Evolutionary conservation across 2,329 filamentous ascomycete genomes (phyloP).

Genomic region (Celoporthe dispersa): DNA sequence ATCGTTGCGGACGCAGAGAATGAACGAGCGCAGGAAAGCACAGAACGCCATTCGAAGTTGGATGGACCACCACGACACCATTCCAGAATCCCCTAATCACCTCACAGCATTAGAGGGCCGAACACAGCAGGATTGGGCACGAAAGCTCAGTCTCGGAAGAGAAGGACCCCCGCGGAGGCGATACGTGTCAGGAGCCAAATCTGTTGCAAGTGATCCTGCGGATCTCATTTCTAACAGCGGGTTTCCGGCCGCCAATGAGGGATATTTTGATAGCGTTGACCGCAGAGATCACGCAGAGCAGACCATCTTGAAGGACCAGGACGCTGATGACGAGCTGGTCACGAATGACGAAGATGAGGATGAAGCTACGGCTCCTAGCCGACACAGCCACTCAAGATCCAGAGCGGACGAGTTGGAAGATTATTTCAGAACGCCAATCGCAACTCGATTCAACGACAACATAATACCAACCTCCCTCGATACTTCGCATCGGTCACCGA

Average conservation of each 20-base stretch:
- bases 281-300: slow-evolving; percentile 34
- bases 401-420: slow-evolving; percentile 47
- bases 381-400: slow-evolving; percentile 26
- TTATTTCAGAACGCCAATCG: slow-evolving; percentile 60
- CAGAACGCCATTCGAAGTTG: slow-evolving; percentile 84
- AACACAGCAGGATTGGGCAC: slow-evolving; percentile 51
- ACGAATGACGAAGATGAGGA: slow-evolving; percentile 77
- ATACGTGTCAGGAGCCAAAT: slow-evolving; percentile 60
- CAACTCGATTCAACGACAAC: slow-evolving; percentile 43
- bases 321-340: slow-evolving; percentile 88
- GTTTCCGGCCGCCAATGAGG: slow-evolving; percentile 47
- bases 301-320: slow-evolving; percentile 67
- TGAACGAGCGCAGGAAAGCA: slow-evolving; percentile 71
- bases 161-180: slow-evolving; percentile 51
- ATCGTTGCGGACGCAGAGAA: slow-evolving; percentile 61
- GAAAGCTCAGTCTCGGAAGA: slow-evolving; percentile 57
- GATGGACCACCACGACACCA: slow-evolving; percentile 76
- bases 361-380: slow-evolving; percentile 39
- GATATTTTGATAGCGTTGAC: slow-evolving; percentile 19
- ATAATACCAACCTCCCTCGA: slow-evolving; percentile 39
- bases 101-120: slow-evolving; percentile 55
- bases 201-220: slow-evolving; percentile 66
- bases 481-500: slow-evolving; percentile 33
- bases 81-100: slow-evolving; percentile 49
- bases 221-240: slow-evolving; percentile 61